Evolutionary conservation across 305 asterid species (phyloP).

Genomic region (Fraxinus xanthoxyloides): DNA sequence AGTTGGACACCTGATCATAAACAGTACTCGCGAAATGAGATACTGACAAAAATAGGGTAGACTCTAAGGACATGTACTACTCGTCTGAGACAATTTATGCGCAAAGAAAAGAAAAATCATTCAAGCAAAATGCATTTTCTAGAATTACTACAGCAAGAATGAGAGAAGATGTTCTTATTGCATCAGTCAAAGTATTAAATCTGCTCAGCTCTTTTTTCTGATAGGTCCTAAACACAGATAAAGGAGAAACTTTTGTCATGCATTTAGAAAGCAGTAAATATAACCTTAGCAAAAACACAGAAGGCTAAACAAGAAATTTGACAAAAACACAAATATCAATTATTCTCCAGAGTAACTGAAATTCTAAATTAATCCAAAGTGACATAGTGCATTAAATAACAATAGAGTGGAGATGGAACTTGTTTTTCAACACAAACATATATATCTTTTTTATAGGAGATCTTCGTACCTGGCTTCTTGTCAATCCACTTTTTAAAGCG

Average conservation of each 20-base stretch:
- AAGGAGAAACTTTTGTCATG: not conserved
- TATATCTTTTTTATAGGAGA: not conserved
- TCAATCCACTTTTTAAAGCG: conserved; percentile 84
- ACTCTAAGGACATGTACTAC: not conserved
- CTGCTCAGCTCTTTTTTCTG: not conserved
- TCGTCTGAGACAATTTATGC: not conserved
- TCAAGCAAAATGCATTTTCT: not conserved
- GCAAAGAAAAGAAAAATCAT: not conserved
- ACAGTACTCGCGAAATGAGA: not conserved
- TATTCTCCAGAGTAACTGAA: not conserved
- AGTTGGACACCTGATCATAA: conserved; percentile 63
- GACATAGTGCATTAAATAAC: not conserved
- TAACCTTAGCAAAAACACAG: not conserved
- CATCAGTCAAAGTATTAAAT: not conserved
- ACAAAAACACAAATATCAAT: not conserved
- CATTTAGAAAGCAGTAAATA: not conserved
- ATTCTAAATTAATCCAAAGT: not conserved
- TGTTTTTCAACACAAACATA: not conserved
- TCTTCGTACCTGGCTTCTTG: conserved; percentile 73
- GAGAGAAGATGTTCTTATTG: not conserved
- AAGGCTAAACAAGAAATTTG: not conserved
- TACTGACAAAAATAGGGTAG: not conserved
- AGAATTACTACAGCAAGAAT: not conserved
- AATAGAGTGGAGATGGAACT: not conserved
- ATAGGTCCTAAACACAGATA: not conserved